Base-by-base conservation (phyloP, 2,329 filamentous ascomycete genomes). In the Eutypella sp. region DNA sequence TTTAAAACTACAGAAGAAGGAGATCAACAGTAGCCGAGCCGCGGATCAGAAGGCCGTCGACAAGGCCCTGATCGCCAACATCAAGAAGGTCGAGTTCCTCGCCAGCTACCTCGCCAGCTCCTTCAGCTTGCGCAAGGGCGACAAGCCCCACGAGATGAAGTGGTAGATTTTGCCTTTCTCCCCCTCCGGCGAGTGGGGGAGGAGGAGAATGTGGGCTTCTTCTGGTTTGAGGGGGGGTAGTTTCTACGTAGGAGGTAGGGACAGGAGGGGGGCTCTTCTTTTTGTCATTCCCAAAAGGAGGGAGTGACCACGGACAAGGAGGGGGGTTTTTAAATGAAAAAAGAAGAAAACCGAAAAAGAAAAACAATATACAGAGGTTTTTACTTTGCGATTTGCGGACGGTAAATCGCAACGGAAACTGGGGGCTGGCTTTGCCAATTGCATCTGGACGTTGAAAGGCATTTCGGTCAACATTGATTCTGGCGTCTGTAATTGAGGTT, bases 71-170 rank as follows among this genome's bases (percentile, higher is more conserved):
- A 76, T 99, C 66, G 83, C 89, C 75, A 87, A 78, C 75, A 93
- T 99, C 82, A 97, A 97, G 88, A 96, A 97, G 85, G 90, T 95
- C 74, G 87, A 90, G 63, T 79, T 92, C 76, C 87, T 99, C 65
- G 76, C 84, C 71, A 89, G 85, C 78, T 99, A 99, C 84, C 89
- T 99, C 65, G 82, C 82, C 70, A 89, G 86, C 75, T 89, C 86
- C 71, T 99, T 99, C 88, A 95, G 88, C 84, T 85, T 99, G 76
- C 88, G 92, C 79, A 96, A 91, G 82, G 93, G 93, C 69, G 92
- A 99, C 83, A 91, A 92, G 86, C 93, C 93, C 77, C 93, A 99
- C 80, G 89, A 95, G 85, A 97, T 99, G 93, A 88, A 89, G 78
- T 99, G 92, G 84, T 99, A 96, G 77, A 83, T 50, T 41, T 51